Evolutionary conservation across 139 green algal species (phyloP), one percentile per base, ranked within the genome.

Genomic region (Coelastrella sp.): DNA sequence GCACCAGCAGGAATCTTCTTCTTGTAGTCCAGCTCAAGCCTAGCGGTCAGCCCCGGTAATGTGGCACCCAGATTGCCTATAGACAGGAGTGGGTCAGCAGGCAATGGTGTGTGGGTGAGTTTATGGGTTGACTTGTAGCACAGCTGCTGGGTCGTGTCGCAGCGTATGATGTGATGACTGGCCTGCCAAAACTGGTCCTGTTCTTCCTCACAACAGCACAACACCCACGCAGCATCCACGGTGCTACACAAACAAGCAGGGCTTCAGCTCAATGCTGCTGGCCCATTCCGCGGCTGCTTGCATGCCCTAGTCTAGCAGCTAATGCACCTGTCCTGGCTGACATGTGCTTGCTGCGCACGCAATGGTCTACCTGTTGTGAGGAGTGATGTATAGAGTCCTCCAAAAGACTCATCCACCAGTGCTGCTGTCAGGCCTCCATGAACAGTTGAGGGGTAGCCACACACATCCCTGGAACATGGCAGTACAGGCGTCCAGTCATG

Each of bases 331-430:
- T 20, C 14, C 12, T 15, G 61, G 3, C 14, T 15, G 14, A 20
- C 11, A 20, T 17, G 4, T 70, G 63, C 63, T 70, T 14, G 4
- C 63, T 17, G 9, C 6, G 12, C 63, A 70, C 6, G 63, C 63
- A 22, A 4, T 22, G 63, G 12, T 17, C 12, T 19, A 76, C 68
- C 68, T 76, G 68, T 76, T 76, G 68, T 76, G 68, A 76, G 68
- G 4, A 76, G 24, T 27, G 89, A 81, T 59, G 94, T 91, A 86
- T 93, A 94, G 70, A 96, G 90, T 10, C 93, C 93, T 15, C 96
- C 96, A 58, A 97, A 93, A 0, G 93, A 92, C 78, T 98, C 96
- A 91, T 98, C 96, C 25, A 98, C 92, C 27, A 98, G 94, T 6
- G 96, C 96, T 15, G 96, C 95, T 15, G 96, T 98, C 22, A 96